phyloP scores from a whole-genome alignment of 306 rosid species.

The Cajanus cajan region DNA sequence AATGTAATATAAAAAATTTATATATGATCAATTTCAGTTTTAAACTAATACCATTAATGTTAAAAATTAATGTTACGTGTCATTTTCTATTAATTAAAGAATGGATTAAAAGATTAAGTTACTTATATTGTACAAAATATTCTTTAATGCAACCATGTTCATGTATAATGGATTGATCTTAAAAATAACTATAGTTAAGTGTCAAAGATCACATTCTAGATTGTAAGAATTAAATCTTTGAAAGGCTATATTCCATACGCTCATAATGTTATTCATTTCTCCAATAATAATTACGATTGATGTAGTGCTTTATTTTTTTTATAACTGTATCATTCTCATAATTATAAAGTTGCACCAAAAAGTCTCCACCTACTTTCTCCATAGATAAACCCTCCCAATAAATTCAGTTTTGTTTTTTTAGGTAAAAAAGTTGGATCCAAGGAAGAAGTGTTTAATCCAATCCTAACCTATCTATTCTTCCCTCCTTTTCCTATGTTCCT shows the following conservation, averaged over 20 bases:
- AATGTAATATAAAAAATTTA: background rate
- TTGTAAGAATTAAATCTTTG: background rate
- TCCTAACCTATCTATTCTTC: background rate
- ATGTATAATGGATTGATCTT: background rate
- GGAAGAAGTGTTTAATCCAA: background rate
- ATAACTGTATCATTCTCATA: background rate
- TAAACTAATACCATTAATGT: background rate
- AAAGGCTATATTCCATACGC: background rate
- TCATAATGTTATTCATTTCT: background rate
- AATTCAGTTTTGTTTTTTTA: background rate
- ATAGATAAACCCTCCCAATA: background rate
- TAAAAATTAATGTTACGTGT: background rate
- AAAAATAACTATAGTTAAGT: background rate
- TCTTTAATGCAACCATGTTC: background rate
- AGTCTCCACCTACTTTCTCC: background rate
- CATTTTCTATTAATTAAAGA: background rate
- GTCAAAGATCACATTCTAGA: background rate
- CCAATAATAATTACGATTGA: conserved; percentile 3
- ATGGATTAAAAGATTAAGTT: background rate
- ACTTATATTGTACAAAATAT: background rate
- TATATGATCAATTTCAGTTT: background rate
- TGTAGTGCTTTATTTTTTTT: background rate
- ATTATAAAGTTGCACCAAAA: conserved; percentile 17
- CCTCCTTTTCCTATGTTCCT: background rate
- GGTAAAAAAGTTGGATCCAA: background rate